Evolutionary conservation across 768 basidiomycete species (phyloP).

Genomic region (Podaxis mareebaensis): DNA sequence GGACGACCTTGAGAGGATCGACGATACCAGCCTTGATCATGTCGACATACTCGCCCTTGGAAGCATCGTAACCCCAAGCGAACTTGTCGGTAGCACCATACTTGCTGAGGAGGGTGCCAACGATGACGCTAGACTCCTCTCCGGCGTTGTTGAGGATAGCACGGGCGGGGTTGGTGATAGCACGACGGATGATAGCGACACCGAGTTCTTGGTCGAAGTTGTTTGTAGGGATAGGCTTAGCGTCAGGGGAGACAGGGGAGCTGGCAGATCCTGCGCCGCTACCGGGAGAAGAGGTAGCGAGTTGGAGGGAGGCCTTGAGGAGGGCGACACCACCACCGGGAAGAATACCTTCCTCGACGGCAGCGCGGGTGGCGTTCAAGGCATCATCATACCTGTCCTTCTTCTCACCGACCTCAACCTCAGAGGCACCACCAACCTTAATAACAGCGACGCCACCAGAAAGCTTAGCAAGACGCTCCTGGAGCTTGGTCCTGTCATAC

Average conservation of each 20-base stretch:
- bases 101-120: slow-evolving; percentile 76
- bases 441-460: slow-evolving; percentile 97
- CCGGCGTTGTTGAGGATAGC: slow-evolving; percentile 94
- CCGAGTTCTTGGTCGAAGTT: slow-evolving; percentile 99
- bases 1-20: slow-evolving; percentile 94
- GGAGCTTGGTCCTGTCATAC: slow-evolving; percentile 92
- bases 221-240: slow-evolving; percentile 69
- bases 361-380: slow-evolving; percentile 95
- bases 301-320: slow-evolving; percentile 78
- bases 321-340: slow-evolving; percentile 96
- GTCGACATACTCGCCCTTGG: slow-evolving; percentile 89
- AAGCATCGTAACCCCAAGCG: slow-evolving; percentile 86
- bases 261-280: slow-evolving; percentile 45
- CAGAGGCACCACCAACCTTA: slow-evolving; percentile 91
- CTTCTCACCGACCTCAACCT: slow-evolving; percentile 99
- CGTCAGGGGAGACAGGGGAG: slow-evolving; percentile 52
- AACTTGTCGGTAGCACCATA: slow-evolving; percentile 79
- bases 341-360: slow-evolving; percentile 97
- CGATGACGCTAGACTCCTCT: slow-evolving; percentile 91
- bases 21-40: slow-evolving; percentile 95
- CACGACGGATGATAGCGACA: slow-evolving; percentile 87
- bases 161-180: slow-evolving; percentile 79
- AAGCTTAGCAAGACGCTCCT: slow-evolving; percentile 96
- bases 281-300: slow-evolving; percentile 56
- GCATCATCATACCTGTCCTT: slow-evolving; percentile 99